phyloP scores from a whole-genome alignment of 345 rosid species.

The Citrus cavaleriei region DNA sequence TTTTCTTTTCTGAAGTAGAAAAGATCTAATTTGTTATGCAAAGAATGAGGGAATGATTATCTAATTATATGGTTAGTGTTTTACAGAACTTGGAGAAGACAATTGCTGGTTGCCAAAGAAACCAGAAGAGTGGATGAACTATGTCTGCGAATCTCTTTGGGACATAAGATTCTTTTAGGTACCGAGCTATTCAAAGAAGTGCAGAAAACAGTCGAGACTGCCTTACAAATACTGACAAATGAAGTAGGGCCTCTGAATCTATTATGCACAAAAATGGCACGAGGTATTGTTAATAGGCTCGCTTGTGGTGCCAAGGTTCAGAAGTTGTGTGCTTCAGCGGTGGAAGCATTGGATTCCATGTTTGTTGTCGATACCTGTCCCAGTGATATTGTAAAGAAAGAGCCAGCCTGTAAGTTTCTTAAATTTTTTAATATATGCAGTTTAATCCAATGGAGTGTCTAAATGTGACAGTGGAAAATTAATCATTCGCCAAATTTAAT shows the following conservation, averaged over 20 bases:
- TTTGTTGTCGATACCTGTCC: constrained; percentile 7
- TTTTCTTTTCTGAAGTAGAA: neutral
- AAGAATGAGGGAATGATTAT: neutral
- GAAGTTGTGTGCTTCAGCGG: constrained; percentile 62
- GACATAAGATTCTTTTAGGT: constrained; percentile 49
- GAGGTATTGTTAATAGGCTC: constrained; percentile 78
- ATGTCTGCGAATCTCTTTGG: constrained; percentile 61
- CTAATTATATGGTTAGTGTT: neutral
- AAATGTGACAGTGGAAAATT: neutral
- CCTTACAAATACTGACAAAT: constrained; percentile 44
- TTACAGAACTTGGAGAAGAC: constrained; percentile 67
- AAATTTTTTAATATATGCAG: neutral
- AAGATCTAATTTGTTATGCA: neutral
- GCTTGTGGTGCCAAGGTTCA: constrained; percentile 72
- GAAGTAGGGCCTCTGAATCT: constrained; percentile 73
- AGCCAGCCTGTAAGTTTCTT: constrained; percentile 37
- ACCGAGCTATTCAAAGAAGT: constrained; percentile 39
- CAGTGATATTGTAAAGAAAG: constrained; percentile 16
- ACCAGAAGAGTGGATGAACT: constrained; percentile 81
- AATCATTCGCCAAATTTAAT: neutral
- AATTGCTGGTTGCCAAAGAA: constrained; percentile 61
- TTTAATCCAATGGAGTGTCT: neutral
- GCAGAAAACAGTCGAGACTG: constrained; percentile 46
- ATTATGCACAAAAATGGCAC: constrained; percentile 57
- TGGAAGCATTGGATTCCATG: constrained; percentile 49